Conservation (phyloP, 805 yeast species). For the Candida silvicultrix region DNA sequence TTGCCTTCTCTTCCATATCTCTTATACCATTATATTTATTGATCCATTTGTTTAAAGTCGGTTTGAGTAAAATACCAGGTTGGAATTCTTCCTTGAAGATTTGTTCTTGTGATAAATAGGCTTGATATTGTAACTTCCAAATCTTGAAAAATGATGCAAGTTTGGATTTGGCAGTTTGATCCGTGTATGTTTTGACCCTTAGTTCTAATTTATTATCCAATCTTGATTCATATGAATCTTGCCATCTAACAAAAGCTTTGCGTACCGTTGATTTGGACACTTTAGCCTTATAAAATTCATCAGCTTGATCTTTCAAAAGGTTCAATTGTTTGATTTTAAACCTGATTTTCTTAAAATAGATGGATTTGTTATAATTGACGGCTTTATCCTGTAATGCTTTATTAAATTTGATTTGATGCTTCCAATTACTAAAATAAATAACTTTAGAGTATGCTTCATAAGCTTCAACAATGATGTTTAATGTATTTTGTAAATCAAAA, state of each 20-base stretch:
- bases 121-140: slow-evolving; percentile 9
- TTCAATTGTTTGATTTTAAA: neutral
- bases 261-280: neutral
- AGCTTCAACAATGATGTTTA: slow-evolving; percentile 9
- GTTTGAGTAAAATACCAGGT: neutral
- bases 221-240: slow-evolving; percentile 1
- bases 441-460: slow-evolving; percentile 11
- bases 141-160: neutral
- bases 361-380: slow-evolving; percentile 2
- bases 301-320: slow-evolving; percentile 1
- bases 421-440: slow-evolving; percentile 17
- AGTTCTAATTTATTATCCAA: slow-evolving; percentile 1
- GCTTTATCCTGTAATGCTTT: slow-evolving; percentile 1
- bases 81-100: slow-evolving; percentile 5
- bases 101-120: slow-evolving; percentile 4
- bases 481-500: slow-evolving; percentile 3
- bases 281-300: slow-evolving; percentile 1
- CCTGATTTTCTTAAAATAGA: slow-evolving; percentile 4
- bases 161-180: no score
- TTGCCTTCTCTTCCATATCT: slow-evolving; percentile 16
- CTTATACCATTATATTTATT: slow-evolving; percentile 4
- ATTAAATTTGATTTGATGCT: neutral
- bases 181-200: neutral
- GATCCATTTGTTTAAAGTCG: slow-evolving; percentile 12
- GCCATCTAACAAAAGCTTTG: slow-evolving; percentile 7